Percentiles rank a stretch among this genome's conserved stretches.
These are phyloP conservation scores for Corylus avellana DNA, from an alignment of 306 rosid species.

Conservation along the genomic window DNA sequence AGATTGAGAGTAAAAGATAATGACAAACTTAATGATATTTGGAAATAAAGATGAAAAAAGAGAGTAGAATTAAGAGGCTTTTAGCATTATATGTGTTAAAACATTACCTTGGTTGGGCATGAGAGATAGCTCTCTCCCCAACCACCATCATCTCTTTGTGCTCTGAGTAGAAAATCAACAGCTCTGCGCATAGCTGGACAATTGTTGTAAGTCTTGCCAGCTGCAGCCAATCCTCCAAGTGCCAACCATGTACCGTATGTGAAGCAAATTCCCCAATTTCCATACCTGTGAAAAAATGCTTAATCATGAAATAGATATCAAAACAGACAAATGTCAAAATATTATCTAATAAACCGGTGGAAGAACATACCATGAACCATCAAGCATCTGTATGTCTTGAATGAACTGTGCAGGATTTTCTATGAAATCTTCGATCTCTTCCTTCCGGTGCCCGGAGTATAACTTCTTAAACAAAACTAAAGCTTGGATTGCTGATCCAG, in stretches of 20 bases:
- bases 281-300: constrained; percentile 32
- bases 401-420: constrained; percentile 34
- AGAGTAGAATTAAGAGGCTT: no score
- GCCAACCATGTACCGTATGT: constrained; percentile 63
- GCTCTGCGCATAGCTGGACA: constrained; percentile 50
- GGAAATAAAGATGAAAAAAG: no score
- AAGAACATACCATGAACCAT: constrained; percentile 41
- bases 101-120: constrained; percentile 45
- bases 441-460: constrained; percentile 19
- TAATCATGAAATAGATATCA: background rate
- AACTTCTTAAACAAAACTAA: constrained; percentile 41
- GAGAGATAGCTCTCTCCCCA: constrained; percentile 79
- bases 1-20: no score
- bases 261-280: constrained; percentile 69
- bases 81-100: background rate
- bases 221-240: constrained; percentile 58
- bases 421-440: constrained; percentile 35
- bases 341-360: background rate
- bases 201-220: constrained; percentile 51
- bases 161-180: constrained; percentile 45
- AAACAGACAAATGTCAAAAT: background rate
- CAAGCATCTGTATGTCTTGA: constrained; percentile 37
- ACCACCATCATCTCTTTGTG: constrained; percentile 60
- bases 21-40: no score
- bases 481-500: constrained; percentile 49